A percentile compares a stretch with the other conserved stretches of the same genome.
phyloP scores from a whole-genome alignment of 495 filamentous ascomycete genomes.

The Penicillium steckii region DNA sequence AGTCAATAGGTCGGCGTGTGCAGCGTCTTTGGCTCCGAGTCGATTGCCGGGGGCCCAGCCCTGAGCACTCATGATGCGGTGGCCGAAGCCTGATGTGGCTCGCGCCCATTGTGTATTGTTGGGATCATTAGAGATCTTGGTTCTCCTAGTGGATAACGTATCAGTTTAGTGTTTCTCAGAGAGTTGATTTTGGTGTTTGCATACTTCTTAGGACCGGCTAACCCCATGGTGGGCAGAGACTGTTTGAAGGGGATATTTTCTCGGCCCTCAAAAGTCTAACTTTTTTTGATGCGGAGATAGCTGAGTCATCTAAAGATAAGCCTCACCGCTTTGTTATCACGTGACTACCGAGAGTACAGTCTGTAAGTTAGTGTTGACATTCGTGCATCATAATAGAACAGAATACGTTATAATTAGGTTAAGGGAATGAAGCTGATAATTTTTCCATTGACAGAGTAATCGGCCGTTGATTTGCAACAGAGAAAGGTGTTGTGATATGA shows the following conservation, averaged over 20 bases:
- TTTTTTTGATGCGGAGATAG: background rate
- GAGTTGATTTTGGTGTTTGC: slow-evolving; percentile 1
- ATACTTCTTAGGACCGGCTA: slow-evolving; percentile 72
- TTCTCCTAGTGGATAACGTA: slow-evolving; percentile 52
- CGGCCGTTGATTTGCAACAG: too few relatives aligned
- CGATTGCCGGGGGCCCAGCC: slow-evolving; percentile 85
- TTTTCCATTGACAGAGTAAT: too few relatives aligned
- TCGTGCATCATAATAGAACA: too few relatives aligned
- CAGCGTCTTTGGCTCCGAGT: slow-evolving; percentile 70
- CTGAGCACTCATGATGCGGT: slow-evolving; percentile 78
- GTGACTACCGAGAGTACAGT: too few relatives aligned
- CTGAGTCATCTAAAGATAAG: slow-evolving; percentile 17
- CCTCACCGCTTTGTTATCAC: too few relatives aligned
- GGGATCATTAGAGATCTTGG: slow-evolving; percentile 82
- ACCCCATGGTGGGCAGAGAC: slow-evolving; percentile 57
- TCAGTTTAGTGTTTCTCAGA: background rate
- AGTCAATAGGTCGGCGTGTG: slow-evolving; percentile 72
- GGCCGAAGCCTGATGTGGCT: slow-evolving; percentile 78
- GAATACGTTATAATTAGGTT: too few relatives aligned
- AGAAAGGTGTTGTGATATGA: too few relatives aligned
- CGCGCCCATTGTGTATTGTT: slow-evolving; percentile 91
- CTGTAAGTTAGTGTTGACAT: too few relatives aligned
- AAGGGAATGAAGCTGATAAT: too few relatives aligned
- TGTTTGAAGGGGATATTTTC: background rate
- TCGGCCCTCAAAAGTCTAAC: background rate